phyloP scores from a whole-genome alignment of 148 eudicot species.

The Cornus suecica region DNA sequence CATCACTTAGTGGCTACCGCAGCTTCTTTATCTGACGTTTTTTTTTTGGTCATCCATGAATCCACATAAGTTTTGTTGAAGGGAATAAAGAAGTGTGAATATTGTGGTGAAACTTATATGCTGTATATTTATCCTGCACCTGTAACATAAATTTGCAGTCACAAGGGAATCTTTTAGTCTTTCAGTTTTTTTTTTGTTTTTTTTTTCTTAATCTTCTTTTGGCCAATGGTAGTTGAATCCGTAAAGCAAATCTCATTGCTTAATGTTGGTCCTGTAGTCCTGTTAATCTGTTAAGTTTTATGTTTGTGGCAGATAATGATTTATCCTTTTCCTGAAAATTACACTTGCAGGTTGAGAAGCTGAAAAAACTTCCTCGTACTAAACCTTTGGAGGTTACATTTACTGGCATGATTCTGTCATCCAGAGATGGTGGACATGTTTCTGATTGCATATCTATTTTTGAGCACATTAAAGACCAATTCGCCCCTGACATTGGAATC shows the following conservation, averaged over 20 bases:
- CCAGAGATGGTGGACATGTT: slow-evolving; percentile 70
- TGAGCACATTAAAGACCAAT: slow-evolving; percentile 47
- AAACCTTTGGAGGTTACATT: slow-evolving; percentile 74
- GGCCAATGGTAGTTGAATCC: background rate
- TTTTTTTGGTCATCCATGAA: background rate
- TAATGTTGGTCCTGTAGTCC: background rate
- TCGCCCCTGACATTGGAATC: slow-evolving; percentile 61
- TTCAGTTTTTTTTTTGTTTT: background rate
- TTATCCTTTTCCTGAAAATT: background rate
- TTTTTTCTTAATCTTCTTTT: too few relatives aligned
- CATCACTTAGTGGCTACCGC: background rate
- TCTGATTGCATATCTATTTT: slow-evolving; percentile 61
- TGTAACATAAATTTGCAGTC: background rate
- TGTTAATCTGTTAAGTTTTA: background rate
- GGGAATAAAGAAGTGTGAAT: background rate
- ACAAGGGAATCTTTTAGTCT: background rate
- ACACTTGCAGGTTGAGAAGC: slow-evolving; percentile 61
- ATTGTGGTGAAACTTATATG: background rate
- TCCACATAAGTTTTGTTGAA: background rate
- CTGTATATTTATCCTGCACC: background rate
- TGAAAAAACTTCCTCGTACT: slow-evolving; percentile 50
- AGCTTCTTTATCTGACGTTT: background rate
- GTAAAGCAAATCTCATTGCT: background rate
- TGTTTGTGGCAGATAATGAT: background rate
- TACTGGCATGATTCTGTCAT: slow-evolving; percentile 86